Evolutionary conservation across 352 stramenopile species (phyloP).

Genomic region (Globisporangium cystogenes): DNA sequence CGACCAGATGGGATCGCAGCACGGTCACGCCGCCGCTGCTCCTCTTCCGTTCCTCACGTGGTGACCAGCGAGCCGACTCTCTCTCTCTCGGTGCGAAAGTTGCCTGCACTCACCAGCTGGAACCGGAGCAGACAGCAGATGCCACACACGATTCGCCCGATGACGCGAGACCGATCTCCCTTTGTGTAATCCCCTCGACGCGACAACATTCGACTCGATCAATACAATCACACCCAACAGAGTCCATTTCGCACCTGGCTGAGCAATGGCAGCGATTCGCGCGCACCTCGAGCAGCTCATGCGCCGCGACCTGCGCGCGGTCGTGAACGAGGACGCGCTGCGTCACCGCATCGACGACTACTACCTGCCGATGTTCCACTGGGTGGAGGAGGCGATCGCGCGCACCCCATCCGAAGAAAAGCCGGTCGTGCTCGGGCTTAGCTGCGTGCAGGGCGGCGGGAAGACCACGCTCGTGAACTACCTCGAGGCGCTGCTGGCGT

Average conservation of each 20-base stretch:
- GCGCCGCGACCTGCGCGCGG: constrained; percentile 29
- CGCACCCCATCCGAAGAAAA: neutral
- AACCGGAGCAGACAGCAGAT: neutral
- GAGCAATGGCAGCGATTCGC: constrained; percentile 13
- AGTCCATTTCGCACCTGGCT: neutral
- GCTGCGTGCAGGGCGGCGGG: constrained; percentile 77
- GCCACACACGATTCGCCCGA: too few relatives aligned
- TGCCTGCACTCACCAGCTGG: too few relatives aligned
- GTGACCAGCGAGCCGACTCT: neutral
- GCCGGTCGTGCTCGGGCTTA: constrained; percentile 61
- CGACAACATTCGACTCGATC: neutral
- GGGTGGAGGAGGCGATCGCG: constrained; percentile 36
- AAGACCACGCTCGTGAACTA: constrained; percentile 81
- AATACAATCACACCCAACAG: neutral
- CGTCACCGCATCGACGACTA: constrained; percentile 57
- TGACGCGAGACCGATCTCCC: neutral
- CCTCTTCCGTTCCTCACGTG: neutral
- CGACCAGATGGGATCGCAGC: constrained; percentile 1
- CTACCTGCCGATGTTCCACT: constrained; percentile 76
- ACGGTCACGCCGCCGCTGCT: neutral
- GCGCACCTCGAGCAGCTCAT: constrained; percentile 53
- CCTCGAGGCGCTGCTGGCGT: constrained; percentile 51
- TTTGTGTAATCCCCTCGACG: neutral
- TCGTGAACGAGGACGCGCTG: constrained; percentile 28
- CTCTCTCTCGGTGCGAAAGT: neutral